Evolutionary conservation across 805 yeast genomes (phyloP).

Genomic region (Candida insectalens): DNA sequence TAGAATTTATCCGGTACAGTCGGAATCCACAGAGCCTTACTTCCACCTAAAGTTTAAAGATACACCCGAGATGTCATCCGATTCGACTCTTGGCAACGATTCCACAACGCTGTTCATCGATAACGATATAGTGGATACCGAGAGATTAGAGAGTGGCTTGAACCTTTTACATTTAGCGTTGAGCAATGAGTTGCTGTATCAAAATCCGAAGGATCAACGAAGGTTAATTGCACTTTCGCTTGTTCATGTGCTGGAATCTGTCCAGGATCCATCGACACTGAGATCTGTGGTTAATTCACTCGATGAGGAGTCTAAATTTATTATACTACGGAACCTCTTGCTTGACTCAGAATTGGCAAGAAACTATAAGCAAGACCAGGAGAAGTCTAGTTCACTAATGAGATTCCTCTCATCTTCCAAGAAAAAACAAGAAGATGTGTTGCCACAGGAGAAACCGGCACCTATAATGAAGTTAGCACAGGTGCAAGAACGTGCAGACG

Average conservation of each 20-base stretch:
- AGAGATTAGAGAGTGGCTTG: background rate
- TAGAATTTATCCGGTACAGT: too few relatives aligned
- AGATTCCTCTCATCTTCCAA: too few relatives aligned
- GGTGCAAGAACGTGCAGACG: too few relatives aligned
- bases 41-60: too few relatives aligned
- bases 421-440: too few relatives aligned
- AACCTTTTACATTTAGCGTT: background rate
- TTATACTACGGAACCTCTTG: background rate
- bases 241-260: background rate
- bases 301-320: background rate
- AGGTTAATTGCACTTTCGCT: background rate
- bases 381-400: too few relatives aligned
- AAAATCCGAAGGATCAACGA: background rate
- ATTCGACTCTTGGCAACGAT: too few relatives aligned
- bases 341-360: background rate
- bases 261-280: background rate
- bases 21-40: too few relatives aligned
- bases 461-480: too few relatives aligned
- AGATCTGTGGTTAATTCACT: background rate
- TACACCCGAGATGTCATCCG: too few relatives aligned
- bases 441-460: too few relatives aligned
- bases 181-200: background rate
- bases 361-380: background rate
- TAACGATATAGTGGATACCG: background rate
- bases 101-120: conserved; percentile 1